Base-by-base conservation (phyloP, 164 flowering plant genomes). In the Houttuynia cordata region DNA sequence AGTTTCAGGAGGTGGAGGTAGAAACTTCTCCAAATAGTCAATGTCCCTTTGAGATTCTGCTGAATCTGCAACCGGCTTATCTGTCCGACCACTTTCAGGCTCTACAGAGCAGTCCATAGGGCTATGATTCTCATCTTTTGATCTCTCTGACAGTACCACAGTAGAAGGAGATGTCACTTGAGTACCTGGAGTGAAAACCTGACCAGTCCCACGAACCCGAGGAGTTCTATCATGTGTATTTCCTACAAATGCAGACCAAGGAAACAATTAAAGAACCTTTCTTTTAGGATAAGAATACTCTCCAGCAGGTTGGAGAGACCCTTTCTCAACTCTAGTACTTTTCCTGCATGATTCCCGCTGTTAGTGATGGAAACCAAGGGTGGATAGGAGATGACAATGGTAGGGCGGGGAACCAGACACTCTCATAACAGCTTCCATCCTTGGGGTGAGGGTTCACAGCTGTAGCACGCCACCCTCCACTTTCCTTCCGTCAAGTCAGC, bases 1-100 rank as follows among this genome's bases (percentile, higher is more conserved):
- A 41, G 54, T 70, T 70, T 66, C 73, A 14, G 92, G 82, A 41
- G 89, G 89, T 10, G 92, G 83, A 0, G 92, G 97, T 52, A 93
- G 86, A 74, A 87, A 87, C 56, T 71, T 75, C 24, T 78, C 82
- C 73, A 89, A 69, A 21, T 79, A 81, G 74, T 83, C 87, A 60
- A 67, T 68, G 15, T 67, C 80, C 61, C 76, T 73, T 19, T 63
- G 59, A 24, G 47, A 76, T 41, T 67, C 84, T 21, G 24, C 73
- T 69, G 78, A 50, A 69, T 57, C 62, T 30, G 40, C 53, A 74
- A 24, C 66, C 52, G 57, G 65, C 50, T 69, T 78, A 34, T 79
- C 80, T n/a, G 24, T 67, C 62, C 61, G 72, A 42, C 45, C 67
- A 57, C 61, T 61, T 66, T 80, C 83, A 41, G 73, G 53, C 67